Evolutionary conservation across 1,284 basidiomycete species (phyloP), one percentile per base, ranked within the genome.

Genomic region (Cryptococcus sp.): DNA sequence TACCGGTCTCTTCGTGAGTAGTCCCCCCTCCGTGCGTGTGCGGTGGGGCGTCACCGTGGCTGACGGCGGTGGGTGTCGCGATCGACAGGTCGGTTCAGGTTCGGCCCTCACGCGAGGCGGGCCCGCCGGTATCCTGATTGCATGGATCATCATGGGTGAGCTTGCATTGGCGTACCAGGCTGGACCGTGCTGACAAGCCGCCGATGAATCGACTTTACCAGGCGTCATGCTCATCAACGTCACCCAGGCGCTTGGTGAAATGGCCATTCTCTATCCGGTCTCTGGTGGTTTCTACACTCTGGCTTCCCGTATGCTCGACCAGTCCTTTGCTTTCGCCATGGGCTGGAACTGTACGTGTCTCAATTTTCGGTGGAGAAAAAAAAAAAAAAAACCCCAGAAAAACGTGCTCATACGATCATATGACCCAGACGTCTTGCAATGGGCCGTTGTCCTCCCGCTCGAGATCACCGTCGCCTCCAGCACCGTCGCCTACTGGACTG

Each of bases 251-350:
- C 69, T 79, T 23, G 79, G 77, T 58, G 79, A 80, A 66, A 77
- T 80, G 74, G 71, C 77, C 40, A 79, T 78, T 55, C 52, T 77
- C 37, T 80, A 71, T 65, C 79, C 78, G 13, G 78, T 80, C 54
- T 73, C 77, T 55, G 78, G 79, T 57, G 76, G 75, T 63, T 81
- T 79, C 75, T 79, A 78, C 60, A 78, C 75, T 7, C 70, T 78
- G 15, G 69, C 73, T 11, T 66, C 65, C 43, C 69, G 73, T 37
- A 67, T 76, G 60, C 57, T 76, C 28, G 73, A 75, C 53, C 66
- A 64, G 13, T 62, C 66, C 11, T 68, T 67, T 55, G 68, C 66
- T 23, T 70, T 72, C 53, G 73, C 76, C 18, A 63, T 77, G 62
- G 76, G 76, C 45, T 77, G 72, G 69, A 74, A 73, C 61, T 76